These are phyloP conservation scores for Yarrowia sp. DNA, from an alignment of 805 yeast genomes.

Conservation along the genomic window DNA sequence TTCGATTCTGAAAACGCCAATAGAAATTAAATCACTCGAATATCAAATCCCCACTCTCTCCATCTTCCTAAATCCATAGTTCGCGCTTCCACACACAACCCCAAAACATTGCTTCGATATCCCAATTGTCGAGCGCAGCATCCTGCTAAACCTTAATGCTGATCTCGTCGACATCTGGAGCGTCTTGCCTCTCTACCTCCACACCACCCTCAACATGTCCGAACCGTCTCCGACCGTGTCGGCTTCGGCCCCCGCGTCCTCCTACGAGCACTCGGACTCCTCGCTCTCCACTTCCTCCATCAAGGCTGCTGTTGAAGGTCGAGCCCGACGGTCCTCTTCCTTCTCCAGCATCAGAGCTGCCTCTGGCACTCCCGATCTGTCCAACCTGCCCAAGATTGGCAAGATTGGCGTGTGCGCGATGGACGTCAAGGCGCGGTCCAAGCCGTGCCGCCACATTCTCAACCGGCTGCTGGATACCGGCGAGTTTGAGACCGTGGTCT, in stretches of 20 bases:
- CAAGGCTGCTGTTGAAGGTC: constrained; percentile 13
- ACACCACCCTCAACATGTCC: not conserved
- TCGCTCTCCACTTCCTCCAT: constrained; percentile 18
- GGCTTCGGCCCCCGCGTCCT: constrained; percentile 15
- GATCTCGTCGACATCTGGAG: constrained; percentile 11
- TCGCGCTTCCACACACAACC: too few species aligned
- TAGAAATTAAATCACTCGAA: not conserved
- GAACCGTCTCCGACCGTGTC: not conserved
- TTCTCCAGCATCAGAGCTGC: constrained; percentile 17
- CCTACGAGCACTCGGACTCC: constrained; percentile 11
- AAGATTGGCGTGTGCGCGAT: constrained; percentile 98
- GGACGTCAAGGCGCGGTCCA: constrained; percentile 94
- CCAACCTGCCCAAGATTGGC: constrained; percentile 52
- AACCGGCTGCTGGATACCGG: constrained; percentile 86
- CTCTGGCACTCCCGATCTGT: constrained; percentile 23
- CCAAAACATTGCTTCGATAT: not conserved
- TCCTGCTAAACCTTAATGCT: not conserved
- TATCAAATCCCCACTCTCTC: not conserved
- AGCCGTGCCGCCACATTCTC: constrained; percentile 90
- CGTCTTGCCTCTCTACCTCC: not conserved
- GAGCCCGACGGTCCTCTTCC: constrained; percentile 6
- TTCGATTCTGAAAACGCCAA: not conserved
- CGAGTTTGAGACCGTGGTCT: constrained; percentile 93
- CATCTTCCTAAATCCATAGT: too few species aligned
- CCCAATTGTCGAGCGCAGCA: constrained; percentile 3